These are phyloP conservation scores for Naganishia albida DNA, from an alignment of 1,284 basidiomycete genomes.

Conservation along the genomic window DNA sequence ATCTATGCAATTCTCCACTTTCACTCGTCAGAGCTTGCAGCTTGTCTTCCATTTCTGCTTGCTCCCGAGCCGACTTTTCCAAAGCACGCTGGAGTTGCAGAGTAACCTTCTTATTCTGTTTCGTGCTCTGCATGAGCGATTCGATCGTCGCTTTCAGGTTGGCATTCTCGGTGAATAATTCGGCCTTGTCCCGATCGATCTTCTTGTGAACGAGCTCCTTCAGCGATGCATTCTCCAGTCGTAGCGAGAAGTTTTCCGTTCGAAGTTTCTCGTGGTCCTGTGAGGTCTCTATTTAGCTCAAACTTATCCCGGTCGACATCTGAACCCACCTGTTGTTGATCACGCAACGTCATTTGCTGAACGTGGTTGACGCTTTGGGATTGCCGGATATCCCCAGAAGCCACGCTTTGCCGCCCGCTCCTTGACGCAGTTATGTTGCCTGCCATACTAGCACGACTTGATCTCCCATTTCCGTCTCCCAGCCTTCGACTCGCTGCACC, in stretches of 20 bases:
- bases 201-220: constrained; percentile 60
- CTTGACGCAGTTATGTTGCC: constrained; percentile 29
- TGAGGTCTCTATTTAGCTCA: not conserved
- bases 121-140: constrained; percentile 85
- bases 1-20: constrained; percentile 19
- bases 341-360: constrained; percentile 68
- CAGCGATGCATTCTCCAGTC: constrained; percentile 16
- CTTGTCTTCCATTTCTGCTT: constrained; percentile 22
- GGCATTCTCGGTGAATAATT: constrained; percentile 94
- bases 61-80: constrained; percentile 42
- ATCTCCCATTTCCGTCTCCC: constrained; percentile 22
- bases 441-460: constrained; percentile 10
- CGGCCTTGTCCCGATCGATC: constrained; percentile 89
- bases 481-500: constrained; percentile 1
- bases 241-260: constrained; percentile 28
- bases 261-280: constrained; percentile 30
- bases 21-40: constrained; percentile 16
- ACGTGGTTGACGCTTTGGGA: constrained; percentile 34
- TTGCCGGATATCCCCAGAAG: constrained; percentile 38
- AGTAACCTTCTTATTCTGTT: constrained; percentile 85
- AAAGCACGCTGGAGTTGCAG: constrained; percentile 78
- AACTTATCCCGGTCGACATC: constrained; percentile 10
- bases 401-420: constrained; percentile 51
- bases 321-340: constrained; percentile 85
- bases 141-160: constrained; percentile 91